Conservation (phyloP, 768 basidiomycete species). For the Russula dissimulans region DNA sequence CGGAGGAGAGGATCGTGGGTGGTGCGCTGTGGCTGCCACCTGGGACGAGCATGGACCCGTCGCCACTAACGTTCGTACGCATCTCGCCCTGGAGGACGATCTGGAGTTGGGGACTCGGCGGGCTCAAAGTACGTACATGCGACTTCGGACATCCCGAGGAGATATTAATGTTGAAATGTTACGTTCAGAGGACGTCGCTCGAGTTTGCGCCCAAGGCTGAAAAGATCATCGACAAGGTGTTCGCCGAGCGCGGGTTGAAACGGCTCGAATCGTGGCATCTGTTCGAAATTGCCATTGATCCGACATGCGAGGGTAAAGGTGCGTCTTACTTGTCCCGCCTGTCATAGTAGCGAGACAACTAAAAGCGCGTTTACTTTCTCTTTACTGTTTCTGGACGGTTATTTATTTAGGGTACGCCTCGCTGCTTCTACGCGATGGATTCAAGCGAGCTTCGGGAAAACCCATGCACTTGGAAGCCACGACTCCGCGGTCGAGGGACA, state of each 20-base stretch:
- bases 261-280: slow-evolving; percentile 18
- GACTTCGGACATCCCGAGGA: too few species aligned
- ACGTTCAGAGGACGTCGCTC: neutral
- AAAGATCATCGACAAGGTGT: slow-evolving; percentile 2
- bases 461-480: slow-evolving; percentile 20
- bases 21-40: slow-evolving; percentile 20
- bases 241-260: slow-evolving; percentile 11
- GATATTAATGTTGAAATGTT: too few species aligned
- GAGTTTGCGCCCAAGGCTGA: slow-evolving; percentile 16
- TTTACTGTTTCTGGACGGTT: too few species aligned
- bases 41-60: slow-evolving; percentile 12
- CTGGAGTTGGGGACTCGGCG: slow-evolving; percentile 16
- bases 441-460: slow-evolving; percentile 14
- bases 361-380: too few species aligned
- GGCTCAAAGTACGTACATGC: slow-evolving; percentile 5
- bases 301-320: slow-evolving; percentile 18
- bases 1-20: slow-evolving; percentile 17
- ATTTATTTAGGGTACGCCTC: slow-evolving; percentile 16
- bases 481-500: slow-evolving; percentile 17
- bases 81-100: slow-evolving; percentile 12
- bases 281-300: slow-evolving; percentile 17
- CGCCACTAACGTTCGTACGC: slow-evolving; percentile 9
- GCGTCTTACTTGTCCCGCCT: neutral
- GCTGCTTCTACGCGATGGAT: slow-evolving; percentile 19
- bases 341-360: too few species aligned